Evolutionary conservation across 2,329 filamentous ascomycete species (phyloP), one percentile per base, ranked within the genome.

Genomic region (Alternaria consortialis): DNA sequence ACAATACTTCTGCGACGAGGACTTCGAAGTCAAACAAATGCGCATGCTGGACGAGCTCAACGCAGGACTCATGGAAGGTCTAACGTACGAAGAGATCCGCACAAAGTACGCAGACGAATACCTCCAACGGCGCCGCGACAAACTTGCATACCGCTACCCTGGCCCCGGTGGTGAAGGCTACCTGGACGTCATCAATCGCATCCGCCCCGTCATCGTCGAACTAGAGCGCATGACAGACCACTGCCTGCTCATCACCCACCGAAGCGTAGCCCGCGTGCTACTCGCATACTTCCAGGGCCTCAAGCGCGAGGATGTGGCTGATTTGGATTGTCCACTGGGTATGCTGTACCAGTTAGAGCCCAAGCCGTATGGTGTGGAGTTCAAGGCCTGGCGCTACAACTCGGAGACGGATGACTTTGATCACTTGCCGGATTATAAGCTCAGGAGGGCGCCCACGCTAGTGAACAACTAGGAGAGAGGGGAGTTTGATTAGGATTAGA

Each of bases 41-140:
- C 91, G 94, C 73, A 97, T 97, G 92, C 86, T 99, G 53, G 97
- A 99, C 74, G 95, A 99, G 80, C 87, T 99, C 50, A 96, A 98
- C 71, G 91, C 94, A 0, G 95, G 95, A 13, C 86, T 88, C 51
- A 97, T 97, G 82, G 95, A 99, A 75, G 94, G 95, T 52, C 88
- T 97, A 84, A 98, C 95, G 0, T 98, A 99, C 77, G 87, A 91
- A 2, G 92, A 97, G 70, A 98, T 99, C 69, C 90, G 89, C 57
- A 82, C 86, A n/a, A 87, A 89, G 62, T 90, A 91, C 74, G 90
- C 90, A 0, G 89, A 93, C 2, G 94, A 99, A 75, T 99, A 93
- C 75, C 84, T 85, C 40, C 90, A 91, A 73, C 91, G 95, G 50
- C 87, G 90, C 65, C 84, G 84, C 60, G 91, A 98, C 82, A 99